phyloP scores from a whole-genome alignment of 202 grass and related monocot genomes.

The Tripidium arundinaceum region DNA sequence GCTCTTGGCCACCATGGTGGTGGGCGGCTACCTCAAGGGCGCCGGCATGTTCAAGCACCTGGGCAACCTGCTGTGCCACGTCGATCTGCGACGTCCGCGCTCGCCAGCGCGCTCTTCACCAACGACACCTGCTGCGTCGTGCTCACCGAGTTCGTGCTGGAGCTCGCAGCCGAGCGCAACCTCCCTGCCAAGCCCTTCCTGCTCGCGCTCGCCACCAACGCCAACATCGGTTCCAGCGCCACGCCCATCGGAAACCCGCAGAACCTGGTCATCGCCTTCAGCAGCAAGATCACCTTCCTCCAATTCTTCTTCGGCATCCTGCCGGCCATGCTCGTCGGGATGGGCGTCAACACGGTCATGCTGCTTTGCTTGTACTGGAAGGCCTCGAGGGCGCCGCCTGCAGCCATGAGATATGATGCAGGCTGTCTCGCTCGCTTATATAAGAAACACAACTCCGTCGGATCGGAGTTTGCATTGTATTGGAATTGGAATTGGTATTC shows the following conservation, averaged over 20 bases:
- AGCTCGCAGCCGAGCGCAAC: constrained; percentile 78
- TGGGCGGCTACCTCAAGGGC: constrained; percentile 83
- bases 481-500: no score
- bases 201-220: constrained; percentile 74
- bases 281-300: constrained; percentile 89
- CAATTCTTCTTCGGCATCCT: no score
- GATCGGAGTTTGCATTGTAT: no score
- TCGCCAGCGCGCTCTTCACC: constrained; percentile 79
- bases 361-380: no score
- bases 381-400: no score
- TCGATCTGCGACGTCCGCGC: no score
- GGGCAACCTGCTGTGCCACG: constrained; percentile 55
- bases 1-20: constrained; percentile 94
- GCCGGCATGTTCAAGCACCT: constrained; percentile 89
- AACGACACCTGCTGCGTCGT: constrained; percentile 98
- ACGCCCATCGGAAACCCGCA: constrained; percentile 98
- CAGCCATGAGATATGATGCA: no score
- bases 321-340: no score
- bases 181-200: constrained; percentile 85
- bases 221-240: constrained; percentile 85
- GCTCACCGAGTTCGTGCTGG: constrained; percentile 88
- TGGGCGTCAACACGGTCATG: no score
- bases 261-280: constrained; percentile 86
- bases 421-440: no score
- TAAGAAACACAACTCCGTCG: no score